Evolutionary conservation across 371 early-diverging fungal genomes (phyloP).

Genomic region (Actinomortierella wolfii): DNA sequence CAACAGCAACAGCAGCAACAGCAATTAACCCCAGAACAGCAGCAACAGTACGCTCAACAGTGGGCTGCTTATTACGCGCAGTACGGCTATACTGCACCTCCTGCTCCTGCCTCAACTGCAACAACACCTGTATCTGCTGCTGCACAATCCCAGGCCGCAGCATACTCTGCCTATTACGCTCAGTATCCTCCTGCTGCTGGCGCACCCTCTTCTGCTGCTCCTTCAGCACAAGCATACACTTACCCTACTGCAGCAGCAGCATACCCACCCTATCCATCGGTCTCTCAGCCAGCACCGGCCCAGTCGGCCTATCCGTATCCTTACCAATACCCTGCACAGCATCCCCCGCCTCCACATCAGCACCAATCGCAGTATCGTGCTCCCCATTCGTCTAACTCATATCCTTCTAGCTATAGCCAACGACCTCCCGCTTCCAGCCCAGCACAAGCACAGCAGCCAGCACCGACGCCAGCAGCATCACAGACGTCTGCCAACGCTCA

Average conservation of each 20-base stretch:
- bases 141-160: slow-evolving; percentile 10
- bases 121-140: slow-evolving; percentile 2
- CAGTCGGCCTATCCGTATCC: too few relatives aligned
- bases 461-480: background rate
- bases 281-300: too few relatives aligned
- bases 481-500: too few relatives aligned
- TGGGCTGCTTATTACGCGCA: slow-evolving; percentile 44
- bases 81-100: slow-evolving; percentile 22
- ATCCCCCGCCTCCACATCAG: too few relatives aligned
- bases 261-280: background rate
- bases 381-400: too few relatives aligned
- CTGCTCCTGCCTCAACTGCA: slow-evolving; percentile 3
- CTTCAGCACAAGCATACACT: slow-evolving; percentile 16
- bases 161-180: slow-evolving; percentile 29
- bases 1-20: slow-evolving; percentile 14
- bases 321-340: too few relatives aligned
- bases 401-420: too few relatives aligned
- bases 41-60: slow-evolving; percentile 41
- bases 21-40: slow-evolving; percentile 11
- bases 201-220: slow-evolving; percentile 11
- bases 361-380: too few relatives aligned
- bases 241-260: slow-evolving; percentile 19
- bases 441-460: slow-evolving; percentile 13
- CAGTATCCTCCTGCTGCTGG: slow-evolving; percentile 23
- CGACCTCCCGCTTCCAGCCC: background rate